A percentile compares a stretch with the other conserved stretches of the same genome.
Evolutionary conservation across 495 filamentous ascomycete genomes (phyloP).

Genomic region (Penicillium desertorum): DNA sequence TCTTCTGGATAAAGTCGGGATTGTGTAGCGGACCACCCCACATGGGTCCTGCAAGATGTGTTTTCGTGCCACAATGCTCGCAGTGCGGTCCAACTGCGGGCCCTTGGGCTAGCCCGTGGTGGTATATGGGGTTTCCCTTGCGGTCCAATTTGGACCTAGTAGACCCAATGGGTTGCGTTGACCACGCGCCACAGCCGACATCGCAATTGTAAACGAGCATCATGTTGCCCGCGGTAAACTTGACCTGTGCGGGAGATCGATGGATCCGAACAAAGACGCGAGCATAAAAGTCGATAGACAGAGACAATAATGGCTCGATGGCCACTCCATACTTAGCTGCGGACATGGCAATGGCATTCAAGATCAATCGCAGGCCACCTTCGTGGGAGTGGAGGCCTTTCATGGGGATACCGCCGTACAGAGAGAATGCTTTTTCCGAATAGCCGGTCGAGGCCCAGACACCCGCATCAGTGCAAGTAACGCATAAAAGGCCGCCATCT

Average conservation of each 20-base stretch:
- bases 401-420: slow-evolving; percentile 85
- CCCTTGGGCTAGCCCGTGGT: slow-evolving; percentile 68
- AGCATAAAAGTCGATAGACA: slow-evolving; percentile 95
- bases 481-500: slow-evolving; percentile 86
- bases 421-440: slow-evolving; percentile 83
- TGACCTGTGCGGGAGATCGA: slow-evolving; percentile 77
- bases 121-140: slow-evolving; percentile 68
- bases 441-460: slow-evolving; percentile 93
- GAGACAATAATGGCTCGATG: slow-evolving; percentile 86
- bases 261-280: slow-evolving; percentile 83
- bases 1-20: slow-evolving; percentile 69
- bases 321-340: slow-evolving; percentile 85
- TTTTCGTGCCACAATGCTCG: slow-evolving; percentile 81
- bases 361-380: slow-evolving; percentile 79
- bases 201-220: slow-evolving; percentile 95
- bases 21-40: slow-evolving; percentile 90
- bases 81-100: slow-evolving; percentile 63
- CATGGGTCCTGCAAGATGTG: slow-evolving; percentile 89
- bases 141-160: slow-evolving; percentile 63
- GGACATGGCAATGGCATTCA: slow-evolving; percentile 73
- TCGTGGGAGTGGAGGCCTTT: slow-evolving; percentile 87
- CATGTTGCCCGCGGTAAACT: slow-evolving; percentile 81
- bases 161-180: slow-evolving; percentile 69
- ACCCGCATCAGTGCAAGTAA: slow-evolving; percentile 93
- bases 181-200: slow-evolving; percentile 83